Conservation (phyloP, 768 basidiomycete species). For the Leccinum broughii region DNA sequence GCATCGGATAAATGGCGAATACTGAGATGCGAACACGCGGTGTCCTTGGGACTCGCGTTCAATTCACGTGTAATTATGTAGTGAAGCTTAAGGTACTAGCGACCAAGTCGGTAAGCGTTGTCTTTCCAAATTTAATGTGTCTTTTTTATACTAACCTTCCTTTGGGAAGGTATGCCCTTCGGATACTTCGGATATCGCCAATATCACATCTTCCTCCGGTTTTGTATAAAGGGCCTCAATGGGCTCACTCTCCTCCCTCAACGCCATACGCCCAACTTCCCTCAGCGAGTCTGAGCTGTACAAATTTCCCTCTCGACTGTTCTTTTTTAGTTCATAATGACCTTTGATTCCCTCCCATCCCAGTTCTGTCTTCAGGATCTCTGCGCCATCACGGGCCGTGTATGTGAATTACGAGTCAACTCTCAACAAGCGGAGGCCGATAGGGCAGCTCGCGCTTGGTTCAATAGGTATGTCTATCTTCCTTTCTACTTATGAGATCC, state of each 20-base stretch:
- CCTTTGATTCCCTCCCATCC: constrained; percentile 33
- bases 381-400: constrained; percentile 36
- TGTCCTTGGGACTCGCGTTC: constrained; percentile 27
- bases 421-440: constrained; percentile 36
- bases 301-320: constrained; percentile 15
- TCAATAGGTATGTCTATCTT: constrained; percentile 27
- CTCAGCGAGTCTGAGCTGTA: constrained; percentile 33
- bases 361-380: constrained; percentile 39
- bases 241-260: constrained; percentile 8
- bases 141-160: constrained; percentile 26
- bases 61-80: constrained; percentile 30
- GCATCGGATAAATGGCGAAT: constrained; percentile 16
- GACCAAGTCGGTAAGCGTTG: constrained; percentile 30
- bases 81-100: constrained; percentile 31
- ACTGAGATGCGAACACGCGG: constrained; percentile 27
- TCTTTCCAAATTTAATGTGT: constrained; percentile 26
- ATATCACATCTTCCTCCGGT: constrained; percentile 19
- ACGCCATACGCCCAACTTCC: constrained; percentile 6
- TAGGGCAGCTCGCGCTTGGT: constrained; percentile 35
- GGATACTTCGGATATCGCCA: constrained; percentile 23
- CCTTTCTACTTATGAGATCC: background rate
- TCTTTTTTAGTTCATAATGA: constrained; percentile 27
- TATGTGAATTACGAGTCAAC: constrained; percentile 38
- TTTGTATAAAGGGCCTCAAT: constrained; percentile 31
- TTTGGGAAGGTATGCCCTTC: constrained; percentile 21